Conservation (phyloP, 1,284 basidiomycete species). For the Stygiomarasmius scandens region DNA sequence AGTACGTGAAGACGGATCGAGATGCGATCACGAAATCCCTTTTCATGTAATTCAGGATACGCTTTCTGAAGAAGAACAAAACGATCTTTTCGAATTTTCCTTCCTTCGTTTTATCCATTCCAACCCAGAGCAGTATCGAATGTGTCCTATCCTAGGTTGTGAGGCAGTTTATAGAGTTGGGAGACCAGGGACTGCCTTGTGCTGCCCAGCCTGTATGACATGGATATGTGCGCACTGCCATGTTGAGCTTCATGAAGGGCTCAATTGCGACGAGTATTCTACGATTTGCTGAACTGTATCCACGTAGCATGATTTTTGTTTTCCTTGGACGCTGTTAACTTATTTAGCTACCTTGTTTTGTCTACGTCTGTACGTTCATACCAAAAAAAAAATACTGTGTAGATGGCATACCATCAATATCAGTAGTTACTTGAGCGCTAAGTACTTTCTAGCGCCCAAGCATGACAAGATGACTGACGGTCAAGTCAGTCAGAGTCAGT, state of each 20-base stretch:
- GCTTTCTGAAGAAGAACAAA: conserved; percentile 11
- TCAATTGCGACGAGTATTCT: conserved; percentile 29
- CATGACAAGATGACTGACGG: too few relatives aligned
- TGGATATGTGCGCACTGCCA: conserved; percentile 32
- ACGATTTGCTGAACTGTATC: neutral
- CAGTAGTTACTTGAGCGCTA: too few relatives aligned
- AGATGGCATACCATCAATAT: too few relatives aligned
- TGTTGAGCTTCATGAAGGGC: conserved; percentile 32
- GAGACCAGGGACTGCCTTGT: conserved; percentile 25
- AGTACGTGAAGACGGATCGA: conserved; percentile 16
- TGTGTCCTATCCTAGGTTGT: conserved; percentile 30
- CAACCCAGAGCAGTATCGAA: conserved; percentile 1
- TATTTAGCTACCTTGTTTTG: too few relatives aligned
- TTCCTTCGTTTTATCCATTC: conserved; percentile 11
- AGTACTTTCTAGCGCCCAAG: too few relatives aligned
- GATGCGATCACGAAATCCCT: conserved; percentile 9
- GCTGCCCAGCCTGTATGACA: conserved; percentile 27
- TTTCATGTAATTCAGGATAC: conserved; percentile 5
- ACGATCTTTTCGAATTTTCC: conserved; percentile 13
- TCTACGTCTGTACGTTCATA: too few relatives aligned
- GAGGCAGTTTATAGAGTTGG: conserved; percentile 28
- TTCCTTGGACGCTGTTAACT: too few relatives aligned
- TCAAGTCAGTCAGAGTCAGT: too few relatives aligned
- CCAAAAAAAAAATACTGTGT: too few relatives aligned
- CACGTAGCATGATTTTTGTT: too few relatives aligned